Evolutionary conservation across 2,329 filamentous ascomycete species (phyloP), one percentile per base, ranked within the genome.

Genomic region (Didymella pinodella): DNA sequence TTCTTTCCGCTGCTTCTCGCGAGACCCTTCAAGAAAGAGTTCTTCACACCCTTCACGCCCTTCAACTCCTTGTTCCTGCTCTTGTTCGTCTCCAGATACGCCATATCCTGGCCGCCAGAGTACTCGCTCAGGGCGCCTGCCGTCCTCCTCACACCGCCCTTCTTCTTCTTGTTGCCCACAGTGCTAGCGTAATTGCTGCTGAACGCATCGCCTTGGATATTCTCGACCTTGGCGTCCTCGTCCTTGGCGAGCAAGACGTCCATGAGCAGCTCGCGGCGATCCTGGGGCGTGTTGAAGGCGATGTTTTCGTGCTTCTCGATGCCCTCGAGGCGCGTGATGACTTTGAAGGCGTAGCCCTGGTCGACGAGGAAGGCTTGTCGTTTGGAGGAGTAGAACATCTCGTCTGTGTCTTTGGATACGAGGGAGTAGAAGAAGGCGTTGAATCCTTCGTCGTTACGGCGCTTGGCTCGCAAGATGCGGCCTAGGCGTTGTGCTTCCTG

Each of bases 401-500:
- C 95, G 62, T 93, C 90, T 0, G 95, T 99, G 74, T 99, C 95
- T 76, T 98, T 98, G 6, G 92, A 96, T 3, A 99, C 95, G 0
- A 99, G 85, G 0, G 92, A 96, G 80, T 99, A 99, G 82, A 99
- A 99, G 78, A 98, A 99, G 0, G 95, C 95, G 74, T 99, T 99
- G 78, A 99, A 99, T 7, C 95, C 95, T 76, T 98, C 95, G 68
- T 99, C 95, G 69, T 97, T 98, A 75, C 95, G 86, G 18, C 95
- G 88, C 80, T 99, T 99, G 14, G 95, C 95, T 78, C 95, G 87
- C 3, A 99, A 86, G 69, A 99, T 98, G 50, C 95, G 90, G 3
- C 95, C 95, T 0, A 98, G 83, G 2, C 95, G 88, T 75, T 98
- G 95, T 0, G 95, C 95, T 80, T 99, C 95, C 77, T 98, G 95